phyloP scores from a whole-genome alignment of 495 filamentous ascomycete genomes.

The Neurospora africana region DNA sequence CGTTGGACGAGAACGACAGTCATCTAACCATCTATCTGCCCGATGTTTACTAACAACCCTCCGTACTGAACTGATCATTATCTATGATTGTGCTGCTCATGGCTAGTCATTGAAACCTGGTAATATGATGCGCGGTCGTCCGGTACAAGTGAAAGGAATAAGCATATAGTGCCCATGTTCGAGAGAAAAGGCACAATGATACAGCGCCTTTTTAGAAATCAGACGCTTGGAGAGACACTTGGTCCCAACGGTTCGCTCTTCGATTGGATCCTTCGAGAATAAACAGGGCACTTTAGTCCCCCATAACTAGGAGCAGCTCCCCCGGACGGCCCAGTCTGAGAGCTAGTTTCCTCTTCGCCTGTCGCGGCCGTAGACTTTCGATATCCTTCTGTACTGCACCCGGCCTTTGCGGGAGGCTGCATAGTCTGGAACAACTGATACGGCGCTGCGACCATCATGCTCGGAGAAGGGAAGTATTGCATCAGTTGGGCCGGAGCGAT shows the following conservation, averaged over 20 bases:
- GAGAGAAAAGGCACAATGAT: not conserved
- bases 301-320: not conserved
- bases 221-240: not conserved
- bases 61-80: not conserved
- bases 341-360: not conserved
- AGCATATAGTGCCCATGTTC: not conserved
- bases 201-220: not conserved
- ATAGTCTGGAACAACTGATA: constrained; percentile 8
- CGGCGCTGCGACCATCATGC: constrained; percentile 10
- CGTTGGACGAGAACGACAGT: not conserved
- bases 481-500: not conserved
- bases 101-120: not conserved
- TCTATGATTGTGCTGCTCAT: not conserved
- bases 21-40: not conserved
- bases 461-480: constrained; percentile 13
- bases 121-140: not conserved
- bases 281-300: constrained; percentile 15
- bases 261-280: constrained; percentile 22
- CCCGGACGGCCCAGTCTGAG: not conserved
- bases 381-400: not conserved
- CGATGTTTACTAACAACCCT: not conserved
- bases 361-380: not conserved
- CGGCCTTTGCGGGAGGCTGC: not conserved
- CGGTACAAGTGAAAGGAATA: not conserved
- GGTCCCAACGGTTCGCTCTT: constrained; percentile 22